Evolutionary conservation across 306 rosid genomes (phyloP).

Genomic region (Pterocarpus macrocarpus): DNA sequence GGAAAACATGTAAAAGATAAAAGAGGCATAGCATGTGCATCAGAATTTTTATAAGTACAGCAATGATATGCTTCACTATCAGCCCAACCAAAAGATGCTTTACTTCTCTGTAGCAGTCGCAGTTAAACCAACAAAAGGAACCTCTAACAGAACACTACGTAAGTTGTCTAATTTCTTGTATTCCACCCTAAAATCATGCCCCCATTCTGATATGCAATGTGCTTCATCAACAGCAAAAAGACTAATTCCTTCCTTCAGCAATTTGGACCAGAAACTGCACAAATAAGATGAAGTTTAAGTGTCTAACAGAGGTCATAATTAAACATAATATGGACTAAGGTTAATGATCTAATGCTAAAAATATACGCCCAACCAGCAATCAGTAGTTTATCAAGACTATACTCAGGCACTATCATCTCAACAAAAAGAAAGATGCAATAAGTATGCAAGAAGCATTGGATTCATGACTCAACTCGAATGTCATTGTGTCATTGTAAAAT

Average conservation of each 20-base stretch:
- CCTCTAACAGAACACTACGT: constrained; percentile 72
- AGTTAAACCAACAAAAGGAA: constrained; percentile 90
- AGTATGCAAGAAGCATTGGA: constrained; percentile 22
- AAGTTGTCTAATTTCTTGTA: constrained; percentile 82
- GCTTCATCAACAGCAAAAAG: constrained; percentile 95
- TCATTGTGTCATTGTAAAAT: constrained; percentile 15
- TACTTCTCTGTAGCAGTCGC: constrained; percentile 95
- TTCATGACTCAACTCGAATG: constrained; percentile 33
- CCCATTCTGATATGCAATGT: constrained; percentile 97
- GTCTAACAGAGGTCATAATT: constrained; percentile 3
- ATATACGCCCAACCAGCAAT: constrained; percentile 32
- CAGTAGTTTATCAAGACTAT: background rate
- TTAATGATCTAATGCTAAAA: constrained; percentile 8
- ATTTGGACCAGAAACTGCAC: constrained; percentile 92
- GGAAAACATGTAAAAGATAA: constrained; percentile 33
- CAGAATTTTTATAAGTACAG: constrained; percentile 23
- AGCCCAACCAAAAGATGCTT: constrained; percentile 47
- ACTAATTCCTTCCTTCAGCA: constrained; percentile 78
- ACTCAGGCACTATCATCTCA: constrained; percentile 25
- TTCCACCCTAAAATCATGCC: constrained; percentile 92
- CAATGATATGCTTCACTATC: constrained; percentile 36
- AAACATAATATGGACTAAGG: constrained; percentile 1
- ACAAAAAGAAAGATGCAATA: constrained; percentile 24
- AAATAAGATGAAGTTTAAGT: constrained; percentile 29
- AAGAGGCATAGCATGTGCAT: constrained; percentile 25